Percentiles rank a stretch among this genome's conserved stretches.
These are phyloP conservation scores for Puccinia sorghi DNA, from an alignment of 1,284 basidiomycete species.

Conservation along the genomic window DNA sequence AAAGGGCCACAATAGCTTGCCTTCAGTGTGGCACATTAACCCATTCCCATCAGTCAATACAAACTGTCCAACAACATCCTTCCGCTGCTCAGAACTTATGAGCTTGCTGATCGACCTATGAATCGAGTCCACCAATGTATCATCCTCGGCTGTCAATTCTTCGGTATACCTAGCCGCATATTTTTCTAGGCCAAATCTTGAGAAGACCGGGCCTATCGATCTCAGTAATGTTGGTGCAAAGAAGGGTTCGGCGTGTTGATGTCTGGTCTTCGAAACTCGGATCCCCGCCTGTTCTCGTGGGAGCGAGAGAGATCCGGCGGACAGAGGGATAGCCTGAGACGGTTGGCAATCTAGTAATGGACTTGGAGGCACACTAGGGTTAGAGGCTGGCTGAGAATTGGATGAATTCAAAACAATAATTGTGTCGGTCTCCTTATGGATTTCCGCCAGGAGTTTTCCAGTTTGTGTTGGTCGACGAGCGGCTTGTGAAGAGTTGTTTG, in stretches of 20 bases:
- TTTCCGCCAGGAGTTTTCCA: constrained; percentile 34
- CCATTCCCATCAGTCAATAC: constrained; percentile 37
- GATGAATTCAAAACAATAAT: constrained; percentile 23
- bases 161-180: constrained; percentile 29
- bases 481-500: background rate
- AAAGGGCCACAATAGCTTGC: constrained; percentile 8
- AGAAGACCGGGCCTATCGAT: constrained; percentile 32
- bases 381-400: constrained; percentile 14
- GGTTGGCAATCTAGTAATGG: constrained; percentile 33
- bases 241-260: constrained; percentile 44
- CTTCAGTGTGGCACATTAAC: constrained; percentile 44
- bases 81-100: constrained; percentile 16
- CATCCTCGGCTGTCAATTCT: constrained; percentile 16
- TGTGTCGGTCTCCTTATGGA: constrained; percentile 37
- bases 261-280: constrained; percentile 34
- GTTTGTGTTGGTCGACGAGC: constrained; percentile 22
- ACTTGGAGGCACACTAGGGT: constrained; percentile 27
- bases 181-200: constrained; percentile 39
- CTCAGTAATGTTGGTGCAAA: constrained; percentile 35
- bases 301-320: constrained; percentile 15
- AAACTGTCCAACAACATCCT: constrained; percentile 32
- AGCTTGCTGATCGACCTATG: constrained; percentile 23
- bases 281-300: constrained; percentile 28
- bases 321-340: constrained; percentile 21
- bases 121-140: constrained; percentile 23